Evolutionary conservation across 176 grass and related monocot species (phyloP).

Genomic region (Zoysia pacifica): DNA sequence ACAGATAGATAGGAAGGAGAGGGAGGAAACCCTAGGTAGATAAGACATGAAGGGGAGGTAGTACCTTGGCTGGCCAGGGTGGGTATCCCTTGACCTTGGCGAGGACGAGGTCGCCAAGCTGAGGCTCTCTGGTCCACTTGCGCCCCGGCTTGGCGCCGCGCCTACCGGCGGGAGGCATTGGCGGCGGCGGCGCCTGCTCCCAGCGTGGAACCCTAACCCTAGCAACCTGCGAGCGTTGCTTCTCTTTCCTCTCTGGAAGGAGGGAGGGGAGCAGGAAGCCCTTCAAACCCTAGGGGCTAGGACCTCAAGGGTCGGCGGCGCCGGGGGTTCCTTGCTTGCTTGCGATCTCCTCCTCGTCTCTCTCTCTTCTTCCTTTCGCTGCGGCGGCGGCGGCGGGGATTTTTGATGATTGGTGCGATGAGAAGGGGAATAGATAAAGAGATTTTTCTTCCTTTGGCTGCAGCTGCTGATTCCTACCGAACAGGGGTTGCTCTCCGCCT

Average conservation of each 20-base stretch:
- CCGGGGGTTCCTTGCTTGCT: not conserved
- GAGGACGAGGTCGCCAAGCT: constrained; percentile 85
- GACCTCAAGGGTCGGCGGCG: not conserved
- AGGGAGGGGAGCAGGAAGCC: not conserved
- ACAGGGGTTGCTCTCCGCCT: too few species aligned
- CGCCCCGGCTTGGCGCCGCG: constrained; percentile 58
- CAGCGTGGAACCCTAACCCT: constrained; percentile 55
- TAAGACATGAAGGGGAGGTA: not conserved
- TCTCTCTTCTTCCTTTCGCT: not conserved
- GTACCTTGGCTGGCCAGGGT: constrained; percentile 86
- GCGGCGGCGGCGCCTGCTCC: constrained; percentile 24
- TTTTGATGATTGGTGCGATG: too few species aligned
- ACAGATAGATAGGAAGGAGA: not conserved
- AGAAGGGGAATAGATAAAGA: too few species aligned
- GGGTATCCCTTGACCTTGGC: constrained; percentile 99
- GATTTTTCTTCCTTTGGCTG: too few species aligned
- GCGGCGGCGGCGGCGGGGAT: too few species aligned
- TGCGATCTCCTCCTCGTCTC: not conserved
- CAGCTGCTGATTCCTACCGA: too few species aligned
- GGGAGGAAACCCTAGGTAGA: constrained; percentile 30
- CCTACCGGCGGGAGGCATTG: constrained; percentile 69
- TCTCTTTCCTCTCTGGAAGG: not conserved
- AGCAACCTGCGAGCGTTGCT: not conserved
- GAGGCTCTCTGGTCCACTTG: constrained; percentile 69
- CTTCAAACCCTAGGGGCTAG: not conserved